These are phyloP conservation scores for Colletotrichum sp. DNA, from an alignment of 2,329 filamentous ascomycete species.

Conservation along the genomic window DNA sequence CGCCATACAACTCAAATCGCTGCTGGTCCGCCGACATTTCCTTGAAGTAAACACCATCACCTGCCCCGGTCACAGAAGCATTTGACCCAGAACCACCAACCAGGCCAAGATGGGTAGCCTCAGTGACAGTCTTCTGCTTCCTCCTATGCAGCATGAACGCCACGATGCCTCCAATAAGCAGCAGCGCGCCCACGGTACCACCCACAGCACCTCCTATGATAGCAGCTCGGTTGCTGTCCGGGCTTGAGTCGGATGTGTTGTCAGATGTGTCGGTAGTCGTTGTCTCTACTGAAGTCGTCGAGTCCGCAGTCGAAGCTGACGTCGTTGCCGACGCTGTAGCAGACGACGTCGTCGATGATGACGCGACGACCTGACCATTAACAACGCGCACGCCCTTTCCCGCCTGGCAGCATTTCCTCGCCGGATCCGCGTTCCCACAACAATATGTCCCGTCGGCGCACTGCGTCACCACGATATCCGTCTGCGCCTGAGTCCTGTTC, in stretches of 20 bases:
- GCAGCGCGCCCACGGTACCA: neutral
- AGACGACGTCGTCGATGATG: neutral
- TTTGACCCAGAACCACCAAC: neutral
- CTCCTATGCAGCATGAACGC: neutral
- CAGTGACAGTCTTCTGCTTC: neutral
- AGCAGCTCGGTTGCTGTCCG: neutral
- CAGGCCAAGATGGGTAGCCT: neutral
- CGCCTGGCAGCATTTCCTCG: neutral
- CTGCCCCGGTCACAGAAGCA: neutral
- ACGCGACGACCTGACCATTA: neutral
- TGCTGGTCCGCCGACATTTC: neutral
- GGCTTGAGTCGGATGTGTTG: fast-evolving
- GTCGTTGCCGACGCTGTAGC: neutral
- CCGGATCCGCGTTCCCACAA: neutral
- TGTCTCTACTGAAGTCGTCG: neutral
- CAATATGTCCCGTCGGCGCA: neutral
- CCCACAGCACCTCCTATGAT: neutral
- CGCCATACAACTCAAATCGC: neutral
- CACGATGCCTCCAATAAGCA: neutral
- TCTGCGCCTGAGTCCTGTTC: neutral
- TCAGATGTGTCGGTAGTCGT: neutral
- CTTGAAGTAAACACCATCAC: neutral
- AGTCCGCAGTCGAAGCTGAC: neutral
- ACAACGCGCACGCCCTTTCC: neutral
- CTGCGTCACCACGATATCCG: neutral